Conservation (phyloP, 2,329 filamentous ascomycete species). For the Cladophialophora yegresii region DNA sequence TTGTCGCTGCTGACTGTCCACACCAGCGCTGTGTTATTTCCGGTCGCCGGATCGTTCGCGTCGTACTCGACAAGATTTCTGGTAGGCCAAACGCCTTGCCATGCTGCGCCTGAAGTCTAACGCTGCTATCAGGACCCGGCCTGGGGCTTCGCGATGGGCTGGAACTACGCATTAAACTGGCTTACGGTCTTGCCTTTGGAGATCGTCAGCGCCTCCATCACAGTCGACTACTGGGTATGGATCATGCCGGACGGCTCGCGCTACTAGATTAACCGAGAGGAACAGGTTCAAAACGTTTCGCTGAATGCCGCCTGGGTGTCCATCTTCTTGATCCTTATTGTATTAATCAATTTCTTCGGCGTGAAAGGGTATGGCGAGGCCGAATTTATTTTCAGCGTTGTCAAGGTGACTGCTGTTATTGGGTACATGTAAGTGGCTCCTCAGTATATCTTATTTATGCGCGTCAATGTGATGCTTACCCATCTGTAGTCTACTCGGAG, state of each 20-base stretch:
- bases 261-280: constrained; percentile 18
- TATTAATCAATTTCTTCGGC: constrained; percentile 77
- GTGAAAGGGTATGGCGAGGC: constrained; percentile 83
- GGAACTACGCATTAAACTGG: constrained; percentile 77
- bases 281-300: constrained; percentile 36
- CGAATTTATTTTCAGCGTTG: constrained; percentile 75
- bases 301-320: constrained; percentile 58
- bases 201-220: constrained; percentile 77
- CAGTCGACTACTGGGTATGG: constrained; percentile 69
- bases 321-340: constrained; percentile 71
- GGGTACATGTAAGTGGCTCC: constrained; percentile 66
- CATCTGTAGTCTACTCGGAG: constrained; percentile 66
- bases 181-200: constrained; percentile 78
- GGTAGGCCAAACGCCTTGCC: background rate
- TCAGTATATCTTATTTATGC: background rate
- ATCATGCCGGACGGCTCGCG: constrained; percentile 9
- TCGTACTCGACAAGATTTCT: constrained; percentile 90
- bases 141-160: constrained; percentile 50
- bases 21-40: constrained; percentile 71
- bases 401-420: constrained; percentile 80
- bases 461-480: background rate
- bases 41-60: constrained; percentile 88
- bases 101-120: constrained; percentile 5
- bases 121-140: constrained; percentile 61
- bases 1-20: background rate